These are phyloP conservation scores for Colletotrichum tamarilloi DNA, from an alignment of 2,329 filamentous ascomycete genomes.

Conservation along the genomic window DNA sequence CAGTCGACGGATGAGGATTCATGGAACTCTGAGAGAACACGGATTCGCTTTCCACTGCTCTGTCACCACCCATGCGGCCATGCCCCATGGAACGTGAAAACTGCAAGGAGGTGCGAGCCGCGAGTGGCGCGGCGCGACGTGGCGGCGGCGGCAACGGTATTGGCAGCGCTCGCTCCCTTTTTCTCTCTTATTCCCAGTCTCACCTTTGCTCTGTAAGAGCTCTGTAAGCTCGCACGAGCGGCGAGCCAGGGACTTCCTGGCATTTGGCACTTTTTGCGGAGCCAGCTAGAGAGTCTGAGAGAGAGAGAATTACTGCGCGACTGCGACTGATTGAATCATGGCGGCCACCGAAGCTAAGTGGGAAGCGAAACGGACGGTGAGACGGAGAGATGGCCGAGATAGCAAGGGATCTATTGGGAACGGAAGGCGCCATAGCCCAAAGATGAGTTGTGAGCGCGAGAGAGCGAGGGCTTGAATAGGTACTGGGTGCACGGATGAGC, in stretches of 20 bases:
- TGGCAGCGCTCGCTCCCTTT: neutral
- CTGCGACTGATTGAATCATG: neutral
- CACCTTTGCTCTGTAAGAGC: neutral
- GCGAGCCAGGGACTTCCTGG: constrained; percentile 2
- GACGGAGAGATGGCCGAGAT: neutral
- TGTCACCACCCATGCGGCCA: neutral
- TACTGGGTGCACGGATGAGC: neutral
- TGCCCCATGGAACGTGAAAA: neutral
- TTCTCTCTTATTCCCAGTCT: neutral
- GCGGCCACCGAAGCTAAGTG: neutral
- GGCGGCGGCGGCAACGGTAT: neutral
- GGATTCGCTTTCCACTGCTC: neutral
- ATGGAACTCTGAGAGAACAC: neutral
- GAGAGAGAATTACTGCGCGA: neutral
- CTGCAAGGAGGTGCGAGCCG: neutral
- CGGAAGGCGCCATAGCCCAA: neutral
- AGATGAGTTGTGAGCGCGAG: neutral
- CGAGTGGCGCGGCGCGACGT: neutral
- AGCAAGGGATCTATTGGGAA: neutral
- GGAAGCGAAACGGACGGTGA: constrained; percentile 4
- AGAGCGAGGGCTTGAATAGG: neutral
- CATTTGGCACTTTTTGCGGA: neutral
- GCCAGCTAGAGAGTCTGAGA: neutral
- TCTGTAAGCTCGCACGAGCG: neutral
- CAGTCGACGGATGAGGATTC: neutral